These are phyloP conservation scores for Nemania bipapillata DNA, from an alignment of 2,329 filamentous ascomycete species.

Conservation along the genomic window DNA sequence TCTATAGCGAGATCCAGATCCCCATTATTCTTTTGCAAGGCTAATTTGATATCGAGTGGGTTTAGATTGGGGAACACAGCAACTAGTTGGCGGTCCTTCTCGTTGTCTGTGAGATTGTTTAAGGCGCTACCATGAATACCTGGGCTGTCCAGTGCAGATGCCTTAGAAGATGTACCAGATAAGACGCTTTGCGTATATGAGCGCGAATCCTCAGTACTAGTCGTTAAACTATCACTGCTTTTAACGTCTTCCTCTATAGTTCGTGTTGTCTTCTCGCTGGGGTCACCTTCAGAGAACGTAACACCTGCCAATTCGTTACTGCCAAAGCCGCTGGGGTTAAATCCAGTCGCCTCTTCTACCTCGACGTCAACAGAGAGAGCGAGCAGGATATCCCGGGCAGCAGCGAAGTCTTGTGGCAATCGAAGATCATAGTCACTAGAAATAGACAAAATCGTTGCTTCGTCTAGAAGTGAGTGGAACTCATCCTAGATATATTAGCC, in stretches of 20 bases:
- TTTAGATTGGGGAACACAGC: conserved; percentile 79
- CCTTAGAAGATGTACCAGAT: conserved; percentile 44
- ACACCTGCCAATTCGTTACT: conserved; percentile 51
- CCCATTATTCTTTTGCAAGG: conserved; percentile 73
- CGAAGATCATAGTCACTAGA: conserved; percentile 76
- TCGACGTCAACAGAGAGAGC: conserved; percentile 71
- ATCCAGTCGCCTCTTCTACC: conserved; percentile 76
- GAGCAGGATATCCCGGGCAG: conserved; percentile 70
- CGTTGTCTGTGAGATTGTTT: conserved; percentile 63
- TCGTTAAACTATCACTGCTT: conserved; percentile 46
- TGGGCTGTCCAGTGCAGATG: conserved; percentile 42
- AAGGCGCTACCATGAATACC: conserved; percentile 49
- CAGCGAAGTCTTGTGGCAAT: conserved; percentile 61
- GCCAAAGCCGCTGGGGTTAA: conserved; percentile 79
- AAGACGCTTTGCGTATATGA: conserved; percentile 38
- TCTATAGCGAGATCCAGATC: conserved; percentile 79
- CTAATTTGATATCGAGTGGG: conserved; percentile 71
- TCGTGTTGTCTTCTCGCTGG: conserved; percentile 28
- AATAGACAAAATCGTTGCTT: conserved; percentile 80
- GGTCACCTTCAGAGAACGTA: conserved; percentile 35
- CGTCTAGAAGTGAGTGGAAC: conserved; percentile 79
- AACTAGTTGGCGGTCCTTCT: conserved; percentile 71
- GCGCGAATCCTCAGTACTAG: conserved; percentile 45
- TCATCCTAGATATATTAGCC: conserved; percentile 63
- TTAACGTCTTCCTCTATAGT: conserved; percentile 44